Conservation (phyloP, 2,329 filamentous ascomycete species). For the Calonectria multiphialidica region DNA sequence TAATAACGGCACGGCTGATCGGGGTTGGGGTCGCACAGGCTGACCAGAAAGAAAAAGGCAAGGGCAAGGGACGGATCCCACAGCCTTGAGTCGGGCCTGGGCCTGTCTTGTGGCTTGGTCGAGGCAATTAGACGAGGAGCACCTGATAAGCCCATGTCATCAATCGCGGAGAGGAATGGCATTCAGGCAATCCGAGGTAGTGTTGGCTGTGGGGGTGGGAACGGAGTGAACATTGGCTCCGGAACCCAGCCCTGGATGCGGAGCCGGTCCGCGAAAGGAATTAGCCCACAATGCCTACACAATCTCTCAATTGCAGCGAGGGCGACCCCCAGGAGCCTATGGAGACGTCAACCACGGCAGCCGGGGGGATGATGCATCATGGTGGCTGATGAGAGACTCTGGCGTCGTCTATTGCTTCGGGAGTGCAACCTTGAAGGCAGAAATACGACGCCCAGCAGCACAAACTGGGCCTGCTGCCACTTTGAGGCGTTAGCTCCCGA, state of each 20-base stretch:
- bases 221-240: not conserved
- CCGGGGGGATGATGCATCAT: conserved; percentile 5
- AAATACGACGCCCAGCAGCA: not conserved
- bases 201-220: conserved; percentile 7
- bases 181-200: not conserved
- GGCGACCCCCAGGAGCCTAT: not conserved
- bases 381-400: conserved; percentile 11
- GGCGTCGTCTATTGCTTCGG: not conserved
- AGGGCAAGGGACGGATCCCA: not conserved
- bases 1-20: not conserved
- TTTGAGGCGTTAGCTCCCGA: conserved; percentile 18
- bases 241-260: not conserved
- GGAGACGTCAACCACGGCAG: not conserved
- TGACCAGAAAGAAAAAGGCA: not conserved
- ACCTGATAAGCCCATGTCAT: not conserved
- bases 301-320: not conserved
- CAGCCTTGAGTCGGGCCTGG: not conserved
- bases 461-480: not conserved
- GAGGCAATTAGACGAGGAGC: conserved; percentile 2
- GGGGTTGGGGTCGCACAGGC: not conserved
- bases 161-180: not conserved
- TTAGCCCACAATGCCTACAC: not conserved
- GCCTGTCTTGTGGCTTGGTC: not conserved
- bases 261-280: not conserved
- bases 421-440: not conserved